Evolutionary conservation across 805 yeast species (phyloP).

Genomic region (Cyberlindnera japonica): DNA sequence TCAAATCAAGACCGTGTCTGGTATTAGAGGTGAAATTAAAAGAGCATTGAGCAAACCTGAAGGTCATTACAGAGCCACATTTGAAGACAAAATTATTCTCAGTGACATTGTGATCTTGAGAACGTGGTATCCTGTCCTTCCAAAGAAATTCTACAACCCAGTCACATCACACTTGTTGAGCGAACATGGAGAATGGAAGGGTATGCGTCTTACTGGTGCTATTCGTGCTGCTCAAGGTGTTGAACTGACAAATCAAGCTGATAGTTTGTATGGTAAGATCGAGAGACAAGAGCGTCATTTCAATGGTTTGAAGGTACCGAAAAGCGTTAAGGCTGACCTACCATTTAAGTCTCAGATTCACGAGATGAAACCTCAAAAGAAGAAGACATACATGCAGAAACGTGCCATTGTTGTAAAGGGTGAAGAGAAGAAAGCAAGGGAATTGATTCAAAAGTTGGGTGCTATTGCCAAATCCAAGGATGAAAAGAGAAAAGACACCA

Average conservation of each 20-base stretch:
- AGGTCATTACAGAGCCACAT: conserved; percentile 93
- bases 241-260: conserved; percentile 55
- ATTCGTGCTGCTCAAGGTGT: conserved; percentile 74
- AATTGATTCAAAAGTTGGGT: conserved; percentile 79
- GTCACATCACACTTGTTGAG: conserved; percentile 81
- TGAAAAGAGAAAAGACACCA: conserved; percentile 66
- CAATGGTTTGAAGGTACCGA: conserved; percentile 86
- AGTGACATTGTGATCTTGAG: conserved; percentile 86
- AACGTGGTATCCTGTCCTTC: conserved; percentile 95
- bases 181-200: conserved; percentile 87
- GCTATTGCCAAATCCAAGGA: conserved; percentile 87
- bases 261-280: conserved; percentile 59
- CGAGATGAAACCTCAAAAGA: conserved; percentile 82
- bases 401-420: conserved; percentile 93
- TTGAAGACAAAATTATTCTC: conserved; percentile 90
- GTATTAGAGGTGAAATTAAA: conserved; percentile 96
- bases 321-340: conserved; percentile 63
- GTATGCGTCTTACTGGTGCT: conserved; percentile 93
- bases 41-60: conserved; percentile 92
- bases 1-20: conserved; percentile 91
- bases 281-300: conserved; percentile 83
- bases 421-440: conserved; percentile 90
- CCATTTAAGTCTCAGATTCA: conserved; percentile 93
- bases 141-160: conserved; percentile 90
- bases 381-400: conserved; percentile 76